Conservation (phyloP, 1,284 basidiomycete species). For the Rhodotorula sp. region DNA sequence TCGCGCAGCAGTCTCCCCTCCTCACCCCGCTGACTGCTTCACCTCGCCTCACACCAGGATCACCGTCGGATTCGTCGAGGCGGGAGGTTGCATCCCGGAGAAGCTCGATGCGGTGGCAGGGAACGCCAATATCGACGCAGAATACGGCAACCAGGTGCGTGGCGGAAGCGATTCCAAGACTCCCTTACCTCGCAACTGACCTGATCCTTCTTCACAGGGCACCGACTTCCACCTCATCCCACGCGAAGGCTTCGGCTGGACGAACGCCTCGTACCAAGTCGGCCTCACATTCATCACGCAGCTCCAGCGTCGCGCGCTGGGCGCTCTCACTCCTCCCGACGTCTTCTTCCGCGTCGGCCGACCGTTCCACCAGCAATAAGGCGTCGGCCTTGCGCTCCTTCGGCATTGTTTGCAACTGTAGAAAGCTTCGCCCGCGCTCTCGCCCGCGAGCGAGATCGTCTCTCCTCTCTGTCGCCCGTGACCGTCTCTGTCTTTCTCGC, state of each 20-base stretch:
- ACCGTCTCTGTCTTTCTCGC: too few relatives aligned
- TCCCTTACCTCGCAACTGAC: neutral
- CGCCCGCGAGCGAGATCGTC: too few relatives aligned
- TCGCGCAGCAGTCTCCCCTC: neutral
- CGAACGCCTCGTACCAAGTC: constrained; percentile 80
- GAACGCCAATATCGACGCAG: constrained; percentile 81
- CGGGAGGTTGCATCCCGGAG: constrained; percentile 47
- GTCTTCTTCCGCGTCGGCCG: constrained; percentile 63
- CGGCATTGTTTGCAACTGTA: neutral
- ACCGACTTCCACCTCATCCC: constrained; percentile 95
- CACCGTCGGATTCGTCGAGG: constrained; percentile 54
- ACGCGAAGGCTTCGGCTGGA: constrained; percentile 91
- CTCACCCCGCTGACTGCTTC: too few relatives aligned
- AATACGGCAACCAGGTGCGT: constrained; percentile 69
- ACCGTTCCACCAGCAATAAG: neutral
- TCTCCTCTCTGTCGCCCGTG: too few relatives aligned
- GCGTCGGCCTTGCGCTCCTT: neutral
- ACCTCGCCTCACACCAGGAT: constrained; percentile 62
- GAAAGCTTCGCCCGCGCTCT: too few relatives aligned
- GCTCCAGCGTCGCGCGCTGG: constrained; percentile 90
- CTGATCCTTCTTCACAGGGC: constrained; percentile 61
- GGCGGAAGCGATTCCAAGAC: neutral
- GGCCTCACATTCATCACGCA: constrained; percentile 90
- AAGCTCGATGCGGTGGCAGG: constrained; percentile 92
- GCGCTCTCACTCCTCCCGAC: constrained; percentile 86